Conservation (phyloP, 768 basidiomycete genomes). For the Lactifluus rugatus region DNA sequence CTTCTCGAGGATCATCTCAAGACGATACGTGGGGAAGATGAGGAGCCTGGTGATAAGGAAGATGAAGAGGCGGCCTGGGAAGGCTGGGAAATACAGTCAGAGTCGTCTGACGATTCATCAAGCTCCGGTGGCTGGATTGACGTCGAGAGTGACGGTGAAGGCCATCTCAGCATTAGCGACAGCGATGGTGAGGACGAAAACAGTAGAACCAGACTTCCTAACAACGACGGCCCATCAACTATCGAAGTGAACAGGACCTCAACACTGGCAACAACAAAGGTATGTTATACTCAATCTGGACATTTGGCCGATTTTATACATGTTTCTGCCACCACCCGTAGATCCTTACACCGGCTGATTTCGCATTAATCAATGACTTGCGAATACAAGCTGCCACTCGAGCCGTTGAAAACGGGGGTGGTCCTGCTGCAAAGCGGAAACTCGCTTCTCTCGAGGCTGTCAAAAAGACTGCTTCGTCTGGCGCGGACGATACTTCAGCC, state of each 20-base stretch:
- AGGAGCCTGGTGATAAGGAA: constrained; percentile 38
- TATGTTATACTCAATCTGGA: constrained; percentile 22
- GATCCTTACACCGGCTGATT: constrained; percentile 98
- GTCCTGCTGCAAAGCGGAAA: constrained; percentile 80
- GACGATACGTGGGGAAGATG: constrained; percentile 54
- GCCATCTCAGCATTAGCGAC: constrained; percentile 71
- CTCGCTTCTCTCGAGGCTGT: constrained; percentile 69
- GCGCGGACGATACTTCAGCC: constrained; percentile 32
- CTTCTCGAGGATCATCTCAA: constrained; percentile 82
- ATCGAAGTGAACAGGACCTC: constrained; percentile 38
- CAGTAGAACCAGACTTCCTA: constrained; percentile 17
- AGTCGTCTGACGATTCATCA: constrained; percentile 45
- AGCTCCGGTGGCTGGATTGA: constrained; percentile 69
- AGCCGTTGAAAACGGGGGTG: constrained; percentile 59
- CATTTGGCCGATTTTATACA: not conserved
- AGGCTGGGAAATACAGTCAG: constrained; percentile 81
- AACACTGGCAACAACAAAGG: constrained; percentile 75
- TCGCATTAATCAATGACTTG: constrained; percentile 82
- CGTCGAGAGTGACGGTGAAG: constrained; percentile 59
- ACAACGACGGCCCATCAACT: constrained; percentile 17
- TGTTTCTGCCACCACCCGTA: constrained; percentile 24
- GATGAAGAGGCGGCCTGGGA: constrained; percentile 69
- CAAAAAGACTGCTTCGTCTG: constrained; percentile 44
- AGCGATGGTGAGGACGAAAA: constrained; percentile 61
- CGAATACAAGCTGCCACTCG: constrained; percentile 67